Evolutionary conservation across 208 protist species (phyloP).

Genomic region (Acanthamoeba rhysodes): DNA sequence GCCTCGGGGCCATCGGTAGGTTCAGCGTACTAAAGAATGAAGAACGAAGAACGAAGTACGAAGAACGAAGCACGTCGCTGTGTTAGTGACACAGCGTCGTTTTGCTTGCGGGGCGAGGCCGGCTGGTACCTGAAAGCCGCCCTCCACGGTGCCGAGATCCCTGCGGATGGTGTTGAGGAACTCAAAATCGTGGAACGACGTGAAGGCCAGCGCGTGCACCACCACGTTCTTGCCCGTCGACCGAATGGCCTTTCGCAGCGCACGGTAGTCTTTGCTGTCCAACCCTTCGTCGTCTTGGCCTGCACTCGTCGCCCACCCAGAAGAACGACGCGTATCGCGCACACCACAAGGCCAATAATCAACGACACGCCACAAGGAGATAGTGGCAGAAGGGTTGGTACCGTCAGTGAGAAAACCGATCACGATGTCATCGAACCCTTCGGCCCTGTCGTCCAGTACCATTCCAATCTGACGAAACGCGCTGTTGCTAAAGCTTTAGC

Average conservation of each 20-base stretch:
- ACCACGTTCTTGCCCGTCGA: background rate
- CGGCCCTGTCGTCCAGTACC: background rate
- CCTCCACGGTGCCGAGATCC: background rate
- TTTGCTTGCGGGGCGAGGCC: too few species aligned
- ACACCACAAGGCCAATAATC: too few species aligned
- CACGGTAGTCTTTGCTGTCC: background rate
- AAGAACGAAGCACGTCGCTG: background rate
- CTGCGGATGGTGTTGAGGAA: background rate
- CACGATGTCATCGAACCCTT: background rate
- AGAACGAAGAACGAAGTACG: background rate
- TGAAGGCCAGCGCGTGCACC: slow-evolving; percentile 16
- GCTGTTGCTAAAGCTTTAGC: background rate
- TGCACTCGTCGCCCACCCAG: too few species aligned
- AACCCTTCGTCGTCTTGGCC: background rate
- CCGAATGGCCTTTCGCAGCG: background rate
- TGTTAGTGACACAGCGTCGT: background rate
- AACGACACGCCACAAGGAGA: too few species aligned
- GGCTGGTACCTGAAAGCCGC: background rate
- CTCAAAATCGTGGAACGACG: slow-evolving; percentile 10
- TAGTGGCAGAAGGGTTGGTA: background rate
- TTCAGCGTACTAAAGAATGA: slow-evolving; percentile 46
- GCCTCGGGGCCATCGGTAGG: slow-evolving; percentile 71
- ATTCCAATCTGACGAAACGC: background rate
- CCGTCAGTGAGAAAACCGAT: slow-evolving; percentile 2
- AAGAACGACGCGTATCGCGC: too few species aligned